phyloP scores from a whole-genome alignment of 1,139 yeast genomes.

The Protomyces lactucae-debilis region DNA sequence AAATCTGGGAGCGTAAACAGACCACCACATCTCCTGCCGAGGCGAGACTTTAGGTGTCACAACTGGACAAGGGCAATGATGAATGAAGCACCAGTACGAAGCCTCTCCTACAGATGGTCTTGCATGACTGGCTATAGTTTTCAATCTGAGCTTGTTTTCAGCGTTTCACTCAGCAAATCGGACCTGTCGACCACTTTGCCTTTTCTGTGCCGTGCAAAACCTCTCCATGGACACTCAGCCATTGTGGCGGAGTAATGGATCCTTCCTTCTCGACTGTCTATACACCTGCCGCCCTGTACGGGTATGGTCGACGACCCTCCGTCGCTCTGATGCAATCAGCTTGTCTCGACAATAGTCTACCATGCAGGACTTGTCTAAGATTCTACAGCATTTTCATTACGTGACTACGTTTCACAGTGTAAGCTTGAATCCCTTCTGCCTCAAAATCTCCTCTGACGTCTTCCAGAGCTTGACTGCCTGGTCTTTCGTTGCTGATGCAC shows the following conservation, averaged over 20 bases:
- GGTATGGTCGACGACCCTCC: no score
- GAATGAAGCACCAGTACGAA: background rate
- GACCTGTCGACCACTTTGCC: no score
- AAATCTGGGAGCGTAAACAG: conserved; percentile 21
- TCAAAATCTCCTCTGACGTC: conserved; percentile 1
- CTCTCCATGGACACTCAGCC: no score
- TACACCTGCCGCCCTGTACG: no score
- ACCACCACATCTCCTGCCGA: background rate
- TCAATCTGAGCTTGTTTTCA: background rate
- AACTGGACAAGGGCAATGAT: background rate
- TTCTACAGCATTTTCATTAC: no score
- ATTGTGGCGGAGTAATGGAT: no score
- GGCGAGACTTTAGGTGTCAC: background rate
- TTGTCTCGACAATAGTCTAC: no score
- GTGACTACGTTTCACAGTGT: background rate
- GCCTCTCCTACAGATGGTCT: background rate
- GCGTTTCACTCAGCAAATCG: background rate
- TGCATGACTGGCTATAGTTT: background rate
- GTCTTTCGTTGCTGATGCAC: background rate
- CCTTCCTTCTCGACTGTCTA: no score
- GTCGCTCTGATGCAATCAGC: no score
- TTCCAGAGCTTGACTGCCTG: conserved; percentile 14
- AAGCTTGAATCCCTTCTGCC: background rate
- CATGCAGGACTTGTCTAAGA: no score
- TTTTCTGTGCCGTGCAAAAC: no score